phyloP scores from a whole-genome alignment of 2,329 filamentous ascomycete genomes.

The Aspergillus fumigatus region DNA sequence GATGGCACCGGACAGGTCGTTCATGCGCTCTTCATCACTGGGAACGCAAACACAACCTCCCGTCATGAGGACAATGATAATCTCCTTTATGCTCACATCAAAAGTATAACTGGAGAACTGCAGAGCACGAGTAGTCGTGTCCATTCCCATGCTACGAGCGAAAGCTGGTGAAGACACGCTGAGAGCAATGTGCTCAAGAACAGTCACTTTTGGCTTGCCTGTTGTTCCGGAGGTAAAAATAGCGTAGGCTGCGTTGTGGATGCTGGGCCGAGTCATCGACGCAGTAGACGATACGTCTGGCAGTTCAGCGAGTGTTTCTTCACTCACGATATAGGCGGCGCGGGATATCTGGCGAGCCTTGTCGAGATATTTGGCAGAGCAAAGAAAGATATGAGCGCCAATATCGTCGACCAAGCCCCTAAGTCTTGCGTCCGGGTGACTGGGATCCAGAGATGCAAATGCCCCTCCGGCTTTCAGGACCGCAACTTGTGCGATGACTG shows the following conservation, averaged over 20 bases:
- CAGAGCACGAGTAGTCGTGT: slow-evolving; percentile 53
- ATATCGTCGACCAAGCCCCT: slow-evolving; percentile 34
- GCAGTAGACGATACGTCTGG: slow-evolving; percentile 16
- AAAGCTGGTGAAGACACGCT: slow-evolving; percentile 53
- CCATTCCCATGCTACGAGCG: slow-evolving; percentile 48
- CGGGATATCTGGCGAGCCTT: slow-evolving; percentile 28
- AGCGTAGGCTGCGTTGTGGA: slow-evolving; percentile 49
- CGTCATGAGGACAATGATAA: slow-evolving; percentile 51
- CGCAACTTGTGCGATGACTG: slow-evolving; percentile 38
- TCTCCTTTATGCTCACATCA: slow-evolving; percentile 52
- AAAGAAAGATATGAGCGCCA: slow-evolving; percentile 30
- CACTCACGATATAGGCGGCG: slow-evolving; percentile 25
- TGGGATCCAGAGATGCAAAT: slow-evolving; percentile 40
- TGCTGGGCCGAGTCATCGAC: slow-evolving; percentile 11
- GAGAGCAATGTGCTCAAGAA: slow-evolving; percentile 58
- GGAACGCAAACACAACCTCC: slow-evolving; percentile 60
- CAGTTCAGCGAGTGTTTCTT: slow-evolving; percentile 24
- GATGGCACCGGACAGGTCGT: slow-evolving; percentile 50
- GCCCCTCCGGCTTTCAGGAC: slow-evolving; percentile 41
- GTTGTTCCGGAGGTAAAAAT: slow-evolving; percentile 58
- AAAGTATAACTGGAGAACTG: slow-evolving; percentile 56
- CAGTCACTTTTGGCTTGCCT: slow-evolving; percentile 56
- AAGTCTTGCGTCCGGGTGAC: slow-evolving; percentile 35
- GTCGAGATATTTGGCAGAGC: slow-evolving; percentile 25
- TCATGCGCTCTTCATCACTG: slow-evolving; percentile 45